Percentiles rank a stretch among this genome's conserved stretches.
These are phyloP conservation scores for Nyssa sinensis DNA, from an alignment of 148 eudicot genomes.

Conservation along the genomic window DNA sequence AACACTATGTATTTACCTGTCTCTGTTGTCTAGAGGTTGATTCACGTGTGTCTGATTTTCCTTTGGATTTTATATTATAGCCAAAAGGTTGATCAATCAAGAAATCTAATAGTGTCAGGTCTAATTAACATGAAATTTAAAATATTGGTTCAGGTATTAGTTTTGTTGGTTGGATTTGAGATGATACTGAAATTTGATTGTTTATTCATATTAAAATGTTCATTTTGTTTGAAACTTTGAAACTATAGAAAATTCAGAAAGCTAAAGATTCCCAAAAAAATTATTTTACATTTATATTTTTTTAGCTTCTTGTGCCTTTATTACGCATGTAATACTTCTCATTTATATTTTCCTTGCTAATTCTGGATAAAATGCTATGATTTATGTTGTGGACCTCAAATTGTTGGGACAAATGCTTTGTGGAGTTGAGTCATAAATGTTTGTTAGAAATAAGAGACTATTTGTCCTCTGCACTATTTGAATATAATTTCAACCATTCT, in stretches of 20 bases:
- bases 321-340: neutral
- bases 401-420: neutral
- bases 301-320: no score
- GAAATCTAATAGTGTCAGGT: neutral
- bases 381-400: neutral
- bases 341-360: neutral
- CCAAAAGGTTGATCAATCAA: neutral
- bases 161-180: no score
- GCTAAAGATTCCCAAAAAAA: no score
- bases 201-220: no score
- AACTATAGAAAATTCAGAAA: no score
- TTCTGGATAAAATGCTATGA: neutral
- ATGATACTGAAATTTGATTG: no score
- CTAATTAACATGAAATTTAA: neutral
- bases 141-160: no score
- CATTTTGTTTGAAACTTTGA: no score
- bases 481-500: slow-evolving; percentile 7
- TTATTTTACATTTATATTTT: no score
- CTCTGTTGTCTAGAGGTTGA: neutral
- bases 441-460: neutral
- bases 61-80: neutral
- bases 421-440: neutral
- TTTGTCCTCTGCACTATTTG: neutral
- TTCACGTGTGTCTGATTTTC: neutral
- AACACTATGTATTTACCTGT: no score